Base-by-base conservation (phyloP, 148 eudicot species). In the Vaccinium vitisidaea region DNA sequence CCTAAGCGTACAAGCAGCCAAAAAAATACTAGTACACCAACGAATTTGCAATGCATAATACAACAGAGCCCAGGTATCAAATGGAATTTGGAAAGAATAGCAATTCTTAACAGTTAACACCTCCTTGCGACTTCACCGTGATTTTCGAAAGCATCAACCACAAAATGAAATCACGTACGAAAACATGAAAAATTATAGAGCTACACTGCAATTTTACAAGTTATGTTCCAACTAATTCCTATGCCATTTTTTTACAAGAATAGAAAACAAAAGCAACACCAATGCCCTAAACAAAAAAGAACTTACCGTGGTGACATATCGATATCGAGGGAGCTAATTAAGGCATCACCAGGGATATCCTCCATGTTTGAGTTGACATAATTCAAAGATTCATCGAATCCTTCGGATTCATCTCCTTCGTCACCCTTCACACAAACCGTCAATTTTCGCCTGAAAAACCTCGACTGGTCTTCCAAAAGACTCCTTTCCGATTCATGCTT, bases 401-500 rank as follows among this genome's bases (percentile, higher is more conserved):
- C 61, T 67, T 89, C 88, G 36, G 58, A 83, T 83, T 88, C 79
- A 80, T 90, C 93, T 82, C 84, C 85, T 13, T 88, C 93, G 76
- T 87, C 92, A 85, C 82, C 89, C 83, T 90, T 86, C 55, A 82
- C 15, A 46, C 80, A 81, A 8, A 77, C 7, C 87, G 79, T 86
- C 84, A 89, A 69, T 58, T 87, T 94, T 83, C 81, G 84, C 85
- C 85, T 89, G 79, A 87, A 88, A 61, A 84, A 67, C 85, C 91
- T 89, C 88, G 92, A 77, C 49, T 93, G 90, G 75, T 92, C 92
- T 87, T 91, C 93, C 85, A 93, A 80, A 48, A 87, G 46, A 79
- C 89, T 84, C 85, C 92, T 89, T 59, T 93, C 94, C 7, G 90
- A 89, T 84, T 94, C 95, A 56, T 91, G 95, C 58, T 87, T 87